Evolutionary conservation across 768 basidiomycete genomes (phyloP), one percentile per base, ranked within the genome.

Genomic region (Terana coerulea): DNA sequence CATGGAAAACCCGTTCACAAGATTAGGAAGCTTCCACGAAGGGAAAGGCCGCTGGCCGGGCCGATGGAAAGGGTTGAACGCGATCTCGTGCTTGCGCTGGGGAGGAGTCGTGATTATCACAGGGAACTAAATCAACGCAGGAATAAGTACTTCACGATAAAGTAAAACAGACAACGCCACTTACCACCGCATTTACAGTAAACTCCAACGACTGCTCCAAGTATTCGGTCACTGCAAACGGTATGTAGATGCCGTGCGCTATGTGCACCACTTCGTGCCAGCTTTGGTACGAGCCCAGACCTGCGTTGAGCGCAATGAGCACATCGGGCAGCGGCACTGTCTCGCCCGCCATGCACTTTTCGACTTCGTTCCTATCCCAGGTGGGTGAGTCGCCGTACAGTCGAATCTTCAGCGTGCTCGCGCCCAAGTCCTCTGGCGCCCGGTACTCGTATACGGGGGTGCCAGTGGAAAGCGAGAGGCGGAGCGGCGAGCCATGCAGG

Each of bases 271-370:
- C 72, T 26, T 61, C 58, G 2, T 57, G 47, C 76, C 76, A 78
- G 12, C 65, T 58, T 3, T 48, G 52, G 54, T 73, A 73, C 31
- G 66, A 57, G 26, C 64, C 61, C 24, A 75, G 57, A 25, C 72
- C 74, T 2, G 74, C 72, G 54, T 75, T 72, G 39, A 65, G 61
- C 2, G 64, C 74, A 28, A 78, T 54, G 47, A 78, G 62, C 15
- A 71, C 76, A 54, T 78, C 71, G 0, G 77, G 72, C 22, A 56
- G 44, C 33, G 49, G 26, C 17, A 14, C 17, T 15, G 21, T 31
- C 5, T 25, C 47, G 22, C 31, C n/a, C 17, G 57, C 43, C 19
- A 28, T 28, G n/a, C 63, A 36, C 21, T 63, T 58, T 35, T 61
- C 60, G 34, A 6, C 40, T 21, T 41, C 19, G 40, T 41, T n/a